A percentile compares a stretch with the other conserved stretches of the same genome.
These are phyloP conservation scores for Pugionium dolabratum DNA, from an alignment of 345 rosid genomes.

Conservation along the genomic window DNA sequence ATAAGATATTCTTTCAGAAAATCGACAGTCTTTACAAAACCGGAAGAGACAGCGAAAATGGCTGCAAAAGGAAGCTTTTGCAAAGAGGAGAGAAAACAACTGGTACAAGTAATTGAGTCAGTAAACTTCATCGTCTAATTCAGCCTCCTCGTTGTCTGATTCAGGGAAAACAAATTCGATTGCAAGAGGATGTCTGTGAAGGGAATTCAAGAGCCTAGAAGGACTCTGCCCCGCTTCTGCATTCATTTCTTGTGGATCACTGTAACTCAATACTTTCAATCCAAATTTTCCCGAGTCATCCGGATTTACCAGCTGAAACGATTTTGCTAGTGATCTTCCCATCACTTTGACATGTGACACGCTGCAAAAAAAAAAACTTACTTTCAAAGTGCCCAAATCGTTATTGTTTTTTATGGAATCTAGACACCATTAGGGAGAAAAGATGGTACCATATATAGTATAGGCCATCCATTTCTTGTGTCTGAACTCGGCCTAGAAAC, in stretches of 20 bases:
- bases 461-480: constrained; percentile 70
- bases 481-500: constrained; percentile 89
- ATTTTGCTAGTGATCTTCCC: constrained; percentile 63
- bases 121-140: constrained; percentile 57
- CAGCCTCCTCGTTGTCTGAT: constrained; percentile 51
- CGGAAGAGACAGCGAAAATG: neutral
- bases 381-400: constrained; percentile 15
- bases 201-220: constrained; percentile 47
- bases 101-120: constrained; percentile 17
- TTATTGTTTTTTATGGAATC: constrained; percentile 19
- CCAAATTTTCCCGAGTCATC: constrained; percentile 57
- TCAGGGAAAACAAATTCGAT: constrained; percentile 46
- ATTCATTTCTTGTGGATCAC: constrained; percentile 37
- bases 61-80: constrained; percentile 21
- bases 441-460: constrained; percentile 78
- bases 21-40: constrained; percentile 18
- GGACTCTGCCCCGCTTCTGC: constrained; percentile 11
- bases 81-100: neutral
- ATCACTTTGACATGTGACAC: constrained; percentile 61
- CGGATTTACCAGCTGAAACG: constrained; percentile 47
- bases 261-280: constrained; percentile 51
- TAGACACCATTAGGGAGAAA: constrained; percentile 11
- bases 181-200: constrained; percentile 43
- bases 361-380: constrained; percentile 48
- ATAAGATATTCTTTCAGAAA: constrained; percentile 20